A percentile compares a stretch with the other conserved stretches of the same genome.
Conservation (phyloP, 2,329 filamentous ascomycete genomes). For the Ceratocystis eucalypticola region DNA sequence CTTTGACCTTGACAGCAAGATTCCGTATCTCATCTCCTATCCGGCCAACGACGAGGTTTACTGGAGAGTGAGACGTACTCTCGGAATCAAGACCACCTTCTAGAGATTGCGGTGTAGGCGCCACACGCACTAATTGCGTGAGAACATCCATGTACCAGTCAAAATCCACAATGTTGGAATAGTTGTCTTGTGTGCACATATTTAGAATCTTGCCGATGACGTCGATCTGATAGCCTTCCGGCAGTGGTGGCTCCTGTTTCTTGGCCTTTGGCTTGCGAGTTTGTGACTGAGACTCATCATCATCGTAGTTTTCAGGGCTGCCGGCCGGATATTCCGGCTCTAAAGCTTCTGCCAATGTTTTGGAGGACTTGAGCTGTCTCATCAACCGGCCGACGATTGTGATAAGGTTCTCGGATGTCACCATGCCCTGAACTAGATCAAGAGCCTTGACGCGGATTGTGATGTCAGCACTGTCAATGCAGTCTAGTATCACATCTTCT, state of each 20-base stretch:
- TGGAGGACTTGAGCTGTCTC: conserved; percentile 62
- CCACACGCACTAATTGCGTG: conserved; percentile 66
- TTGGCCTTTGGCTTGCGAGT: conserved; percentile 8
- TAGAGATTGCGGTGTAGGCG: conserved; percentile 36
- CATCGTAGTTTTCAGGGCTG: conserved; percentile 12
- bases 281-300: conserved; percentile 8
- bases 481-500: conserved; percentile 91
- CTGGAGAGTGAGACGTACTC: conserved; percentile 23
- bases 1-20: conserved; percentile 80
- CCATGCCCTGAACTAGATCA: conserved; percentile 87
- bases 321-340: neutral
- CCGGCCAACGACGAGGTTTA: conserved; percentile 24
- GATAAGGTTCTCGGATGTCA: conserved; percentile 72
- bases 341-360: conserved; percentile 9
- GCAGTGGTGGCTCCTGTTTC: conserved; percentile 42
- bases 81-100: conserved; percentile 23
- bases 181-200: conserved; percentile 85
- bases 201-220: conserved; percentile 71
- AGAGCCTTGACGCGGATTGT: conserved; percentile 88
- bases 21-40: conserved; percentile 83
- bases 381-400: conserved; percentile 76
- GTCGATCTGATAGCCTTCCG: conserved; percentile 72
- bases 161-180: conserved; percentile 74
- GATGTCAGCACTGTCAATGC: conserved; percentile 89
- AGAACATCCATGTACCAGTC: conserved; percentile 95